Percentiles rank a stretch among this genome's conserved stretches.
These are phyloP conservation scores for Ophiosphaerella herpotricha DNA, from an alignment of 2,329 filamentous ascomycete genomes.

Conservation along the genomic window DNA sequence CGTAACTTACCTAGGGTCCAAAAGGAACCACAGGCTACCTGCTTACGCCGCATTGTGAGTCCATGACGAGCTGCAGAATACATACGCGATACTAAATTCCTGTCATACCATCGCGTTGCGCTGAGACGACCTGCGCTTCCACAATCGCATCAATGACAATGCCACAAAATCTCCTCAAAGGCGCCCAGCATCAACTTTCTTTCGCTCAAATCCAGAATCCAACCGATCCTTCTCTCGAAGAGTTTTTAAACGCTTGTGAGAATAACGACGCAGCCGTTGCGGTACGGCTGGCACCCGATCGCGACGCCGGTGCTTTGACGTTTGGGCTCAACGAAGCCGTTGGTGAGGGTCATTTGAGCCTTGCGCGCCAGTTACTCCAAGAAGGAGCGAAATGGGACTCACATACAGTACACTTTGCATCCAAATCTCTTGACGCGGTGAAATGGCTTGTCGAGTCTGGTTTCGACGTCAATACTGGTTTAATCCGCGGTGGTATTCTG, in stretches of 20 bases:
- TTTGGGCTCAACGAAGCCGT: constrained; percentile 6
- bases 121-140: no score
- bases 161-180: background rate
- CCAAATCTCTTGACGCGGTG: constrained; percentile 1
- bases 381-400: constrained; percentile 7
- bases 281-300: constrained; percentile 1
- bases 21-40: no score
- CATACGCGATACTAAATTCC: background rate
- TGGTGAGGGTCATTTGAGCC: background rate
- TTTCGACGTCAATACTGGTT: constrained; percentile 7
- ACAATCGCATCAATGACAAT: background rate
- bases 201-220: background rate
- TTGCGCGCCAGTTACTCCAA: constrained; percentile 1
- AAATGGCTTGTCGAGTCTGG: constrained; percentile 5
- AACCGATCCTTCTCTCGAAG: background rate
- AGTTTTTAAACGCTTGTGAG: constrained; percentile 1
- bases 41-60: no score
- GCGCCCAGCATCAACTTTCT: background rate
- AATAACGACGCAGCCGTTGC: constrained; percentile 2
- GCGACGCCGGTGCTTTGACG: constrained; percentile 3
- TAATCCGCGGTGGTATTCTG: background rate
- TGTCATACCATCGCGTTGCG: background rate
- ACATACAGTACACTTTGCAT: background rate
- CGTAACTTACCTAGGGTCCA: no score
- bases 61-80: no score